A percentile compares a stretch with the other conserved stretches of the same genome.
phyloP scores from a whole-genome alignment of 2,329 filamentous ascomycete genomes.

The Calonectria pteridis region DNA sequence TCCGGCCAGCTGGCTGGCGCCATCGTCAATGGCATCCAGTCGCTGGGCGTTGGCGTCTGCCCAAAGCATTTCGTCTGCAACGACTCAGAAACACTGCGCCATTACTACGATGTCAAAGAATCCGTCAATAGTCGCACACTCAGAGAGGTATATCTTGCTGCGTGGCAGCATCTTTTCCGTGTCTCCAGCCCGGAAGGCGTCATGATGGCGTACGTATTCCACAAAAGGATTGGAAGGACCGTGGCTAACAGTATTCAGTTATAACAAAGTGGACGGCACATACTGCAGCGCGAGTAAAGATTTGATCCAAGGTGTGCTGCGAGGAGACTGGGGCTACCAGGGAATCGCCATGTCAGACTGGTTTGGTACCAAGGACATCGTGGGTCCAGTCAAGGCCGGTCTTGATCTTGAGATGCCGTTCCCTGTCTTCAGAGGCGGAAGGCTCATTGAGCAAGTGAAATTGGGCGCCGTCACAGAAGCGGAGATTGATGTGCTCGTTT shows the following conservation, averaged over 20 bases:
- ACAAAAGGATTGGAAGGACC: no score
- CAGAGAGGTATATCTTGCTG: constrained; percentile 34
- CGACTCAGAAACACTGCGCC: constrained; percentile 25
- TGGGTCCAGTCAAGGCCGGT: constrained; percentile 17
- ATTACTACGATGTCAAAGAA: constrained; percentile 29
- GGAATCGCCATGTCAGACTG: constrained; percentile 36
- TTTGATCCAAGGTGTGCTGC: constrained; percentile 7
- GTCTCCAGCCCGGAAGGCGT: constrained; percentile 23
- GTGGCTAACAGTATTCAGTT: constrained; percentile 10
- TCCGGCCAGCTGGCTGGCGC: constrained; percentile 30
- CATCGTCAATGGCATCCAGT: constrained; percentile 29
- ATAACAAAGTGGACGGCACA: constrained; percentile 32
- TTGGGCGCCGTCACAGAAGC: neutral
- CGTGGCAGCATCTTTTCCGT: constrained; percentile 29
- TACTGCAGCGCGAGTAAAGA: constrained; percentile 23
- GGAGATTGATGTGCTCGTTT: constrained; percentile 3
- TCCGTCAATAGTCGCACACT: constrained; percentile 1
- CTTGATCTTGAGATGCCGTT: constrained; percentile 35
- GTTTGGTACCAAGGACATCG: constrained; percentile 33
- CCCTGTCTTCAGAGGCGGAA: constrained; percentile 28
- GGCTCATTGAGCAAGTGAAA: constrained; percentile 13
- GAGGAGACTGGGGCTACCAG: constrained; percentile 31
- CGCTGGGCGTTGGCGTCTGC: constrained; percentile 19
- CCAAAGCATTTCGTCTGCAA: constrained; percentile 35
- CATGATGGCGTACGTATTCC: constrained; percentile 33